phyloP scores from a whole-genome alignment of 2,329 filamentous ascomycete species.

The Nothophoma quercina region DNA sequence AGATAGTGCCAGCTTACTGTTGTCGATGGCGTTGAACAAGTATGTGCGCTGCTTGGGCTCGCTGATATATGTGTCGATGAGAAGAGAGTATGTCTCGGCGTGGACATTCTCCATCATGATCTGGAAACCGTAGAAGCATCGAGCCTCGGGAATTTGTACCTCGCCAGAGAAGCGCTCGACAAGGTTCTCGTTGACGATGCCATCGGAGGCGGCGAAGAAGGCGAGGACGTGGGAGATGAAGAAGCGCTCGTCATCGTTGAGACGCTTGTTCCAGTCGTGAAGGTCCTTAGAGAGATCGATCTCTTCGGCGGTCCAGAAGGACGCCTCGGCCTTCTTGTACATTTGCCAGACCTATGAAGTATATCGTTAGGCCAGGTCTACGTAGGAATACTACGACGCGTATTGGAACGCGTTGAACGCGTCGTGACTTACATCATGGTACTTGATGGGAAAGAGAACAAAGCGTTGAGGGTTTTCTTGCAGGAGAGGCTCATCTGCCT shows the following conservation, averaged over 20 bases:
- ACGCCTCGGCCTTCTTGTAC: slow-evolving; percentile 99
- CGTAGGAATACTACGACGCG: slow-evolving; percentile 64
- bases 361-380: slow-evolving; percentile 39
- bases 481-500: slow-evolving; percentile 87
- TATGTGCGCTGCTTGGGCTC: slow-evolving; percentile 92
- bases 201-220: slow-evolving; percentile 98
- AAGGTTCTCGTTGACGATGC: slow-evolving; percentile 99
- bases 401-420: slow-evolving; percentile 55
- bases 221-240: slow-evolving; percentile 98
- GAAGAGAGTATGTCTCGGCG: slow-evolving; percentile 98
- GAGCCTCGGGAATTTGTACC: slow-evolving; percentile 95
- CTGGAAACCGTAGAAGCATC: slow-evolving; percentile 99
- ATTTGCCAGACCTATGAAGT: slow-evolving; percentile 92
- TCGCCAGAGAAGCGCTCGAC: slow-evolving; percentile 97
- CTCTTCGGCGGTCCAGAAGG: slow-evolving; percentile 99
- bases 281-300: slow-evolving; percentile 99
- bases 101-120: slow-evolving; percentile 99
- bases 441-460: slow-evolving; percentile 98
- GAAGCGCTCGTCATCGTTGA: slow-evolving; percentile 97
- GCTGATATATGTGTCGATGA: slow-evolving; percentile 99
- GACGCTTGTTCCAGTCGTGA: slow-evolving; percentile 98
- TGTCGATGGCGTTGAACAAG: slow-evolving; percentile 98
- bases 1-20: slow-evolving; percentile 68
- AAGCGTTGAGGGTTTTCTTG: slow-evolving; percentile 96
- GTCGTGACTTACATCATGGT: slow-evolving; percentile 85